Evolutionary conservation across 768 basidiomycete species (phyloP).

Genomic region (Tulasnella sp.): DNA sequence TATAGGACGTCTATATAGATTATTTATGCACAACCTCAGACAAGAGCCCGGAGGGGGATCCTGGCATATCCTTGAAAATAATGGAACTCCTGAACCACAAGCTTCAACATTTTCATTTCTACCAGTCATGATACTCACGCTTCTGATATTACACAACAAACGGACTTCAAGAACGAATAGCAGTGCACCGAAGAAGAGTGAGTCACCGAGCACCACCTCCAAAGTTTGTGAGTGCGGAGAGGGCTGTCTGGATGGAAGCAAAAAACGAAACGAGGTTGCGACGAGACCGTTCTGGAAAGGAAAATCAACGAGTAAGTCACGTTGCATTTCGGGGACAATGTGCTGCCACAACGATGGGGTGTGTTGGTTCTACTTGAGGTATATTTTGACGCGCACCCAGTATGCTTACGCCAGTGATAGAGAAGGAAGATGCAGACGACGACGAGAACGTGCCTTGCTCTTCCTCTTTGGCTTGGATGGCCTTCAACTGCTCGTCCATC

Average conservation of each 20-base stretch:
- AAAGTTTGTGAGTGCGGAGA: constrained; percentile 2
- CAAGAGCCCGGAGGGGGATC: background rate
- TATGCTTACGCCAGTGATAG: background rate
- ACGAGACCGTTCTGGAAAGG: background rate
- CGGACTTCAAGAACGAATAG: too few relatives aligned
- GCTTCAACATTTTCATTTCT: too few relatives aligned
- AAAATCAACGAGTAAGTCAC: background rate
- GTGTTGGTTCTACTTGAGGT: too few relatives aligned
- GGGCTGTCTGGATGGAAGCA: constrained; percentile 3
- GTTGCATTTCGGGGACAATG: too few relatives aligned
- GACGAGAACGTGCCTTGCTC: constrained; percentile 6
- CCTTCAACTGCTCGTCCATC: constrained; percentile 6
- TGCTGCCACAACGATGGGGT: too few relatives aligned
- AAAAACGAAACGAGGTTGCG: constrained; percentile 7
- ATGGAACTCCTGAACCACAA: too few relatives aligned
- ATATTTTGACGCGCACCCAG: too few relatives aligned
- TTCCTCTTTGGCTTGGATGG: constrained; percentile 6
- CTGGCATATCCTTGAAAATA: too few relatives aligned
- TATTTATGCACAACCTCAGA: background rate
- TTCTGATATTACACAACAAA: too few relatives aligned
- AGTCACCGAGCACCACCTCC: background rate
- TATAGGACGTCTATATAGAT: background rate
- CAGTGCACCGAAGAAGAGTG: too few relatives aligned
- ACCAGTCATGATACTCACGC: too few relatives aligned
- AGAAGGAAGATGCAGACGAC: background rate